phyloP scores from a whole-genome alignment of 148 eudicot species.

The Beta vulgaris region DNA sequence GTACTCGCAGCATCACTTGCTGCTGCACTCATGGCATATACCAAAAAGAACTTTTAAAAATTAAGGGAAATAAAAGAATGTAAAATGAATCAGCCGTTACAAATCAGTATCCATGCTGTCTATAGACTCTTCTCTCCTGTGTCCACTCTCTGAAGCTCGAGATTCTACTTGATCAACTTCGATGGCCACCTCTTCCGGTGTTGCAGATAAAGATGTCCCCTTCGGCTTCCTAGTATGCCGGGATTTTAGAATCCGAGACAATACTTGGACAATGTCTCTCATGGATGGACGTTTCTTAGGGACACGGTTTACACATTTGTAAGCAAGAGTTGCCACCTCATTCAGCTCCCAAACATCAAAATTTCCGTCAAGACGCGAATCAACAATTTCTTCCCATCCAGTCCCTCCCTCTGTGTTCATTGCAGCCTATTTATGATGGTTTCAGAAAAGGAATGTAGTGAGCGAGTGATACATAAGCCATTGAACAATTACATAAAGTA shows the following conservation, averaged over 20 bases:
- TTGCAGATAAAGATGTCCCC: conserved; percentile 40
- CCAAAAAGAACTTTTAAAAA: conserved; percentile 6
- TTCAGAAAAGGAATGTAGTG: not conserved
- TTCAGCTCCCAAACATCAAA: conserved; percentile 66
- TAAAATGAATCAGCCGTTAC: conserved; percentile 1
- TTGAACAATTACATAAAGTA: not conserved
- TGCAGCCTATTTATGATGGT: conserved; percentile 62
- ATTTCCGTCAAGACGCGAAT: conserved; percentile 71
- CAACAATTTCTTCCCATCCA: conserved; percentile 91
- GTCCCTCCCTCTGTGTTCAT: conserved; percentile 77
- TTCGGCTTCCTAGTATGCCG: conserved; percentile 45
- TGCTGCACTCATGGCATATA: not conserved
- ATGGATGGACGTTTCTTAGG: conserved; percentile 78
- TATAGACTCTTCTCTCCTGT: conserved; percentile 56
- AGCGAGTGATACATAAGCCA: not conserved
- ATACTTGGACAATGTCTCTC: conserved; percentile 84
- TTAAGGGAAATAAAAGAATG: conserved; percentile 8
- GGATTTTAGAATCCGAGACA: conserved; percentile 54
- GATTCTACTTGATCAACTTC: conserved; percentile 36
- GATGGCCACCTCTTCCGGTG: conserved; percentile 49
- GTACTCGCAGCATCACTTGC: not conserved
- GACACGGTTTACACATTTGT: conserved; percentile 60
- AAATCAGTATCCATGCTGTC: conserved; percentile 55
- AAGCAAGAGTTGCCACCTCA: conserved; percentile 76
- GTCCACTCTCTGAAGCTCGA: conserved; percentile 38